Base-by-base conservation (phyloP, 345 rosid genomes). In the Citropsis articulata region DNA sequence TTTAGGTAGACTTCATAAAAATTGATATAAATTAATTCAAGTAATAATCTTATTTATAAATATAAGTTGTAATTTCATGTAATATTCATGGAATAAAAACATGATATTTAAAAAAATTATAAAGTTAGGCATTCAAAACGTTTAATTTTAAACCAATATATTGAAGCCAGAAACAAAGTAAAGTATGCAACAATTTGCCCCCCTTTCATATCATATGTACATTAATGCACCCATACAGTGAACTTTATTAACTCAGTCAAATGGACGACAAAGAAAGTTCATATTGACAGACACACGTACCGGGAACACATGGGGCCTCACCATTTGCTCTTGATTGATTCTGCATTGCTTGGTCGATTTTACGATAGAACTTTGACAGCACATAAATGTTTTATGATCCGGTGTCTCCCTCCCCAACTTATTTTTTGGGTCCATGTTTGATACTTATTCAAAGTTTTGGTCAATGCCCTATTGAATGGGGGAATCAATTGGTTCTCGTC, bases 271-370 rank as follows among this genome's bases (percentile, higher is more conserved):
- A 5, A 1, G 22, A 55, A 55, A 71, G 28, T 10, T 70, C 42
- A 5, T 25, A 42, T n/a, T 6, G 24, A 69, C 21, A 24, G 13
- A 67, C 28, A 16, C 19, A 2, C 0, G 16, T n/a, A 0, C 42
- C 40, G 77, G 77, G 5, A n/a, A 61, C 68, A 40, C 25, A 19
- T 61, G 77, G 77, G 77, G 68, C 25, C 33, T 61, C 66, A 40
- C 57, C 55, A 25, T 38, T 61, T 16, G 42, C 66, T 25, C 55
- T 38, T 38, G 30, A 60, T 73, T 73, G 77, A 60, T 60, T 60
- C 24, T n/a, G 27, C 38, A 21, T 4, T 59, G 76, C 31, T 9
- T 0, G 25, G 55, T 73, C 67, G 24, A 19, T 38, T 19, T 31
- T 33, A n/a, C 69, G n/a, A 40, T 38, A n/a, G 53, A 69, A 0